phyloP scores from a whole-genome alignment of 805 yeast genomes.

The Kodamaea restingae region DNA sequence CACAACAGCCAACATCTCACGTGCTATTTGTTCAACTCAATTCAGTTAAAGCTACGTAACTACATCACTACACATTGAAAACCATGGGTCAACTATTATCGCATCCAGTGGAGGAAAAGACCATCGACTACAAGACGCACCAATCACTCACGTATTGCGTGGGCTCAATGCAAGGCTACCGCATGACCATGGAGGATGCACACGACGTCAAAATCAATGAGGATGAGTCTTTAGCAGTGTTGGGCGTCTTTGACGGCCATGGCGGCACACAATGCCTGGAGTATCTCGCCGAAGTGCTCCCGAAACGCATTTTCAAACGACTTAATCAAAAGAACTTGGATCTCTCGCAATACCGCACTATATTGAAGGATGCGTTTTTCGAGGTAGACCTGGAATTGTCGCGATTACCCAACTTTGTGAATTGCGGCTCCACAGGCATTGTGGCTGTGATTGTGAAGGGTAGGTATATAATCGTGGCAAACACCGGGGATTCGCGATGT shows the following conservation, averaged over 20 bases:
- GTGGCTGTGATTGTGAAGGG: conserved; percentile 28
- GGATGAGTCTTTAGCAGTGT: conserved; percentile 43
- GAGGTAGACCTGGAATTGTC: conserved; percentile 31
- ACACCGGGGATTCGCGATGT: conserved; percentile 75
- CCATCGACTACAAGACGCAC: conserved; percentile 45
- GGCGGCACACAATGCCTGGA: conserved; percentile 67
- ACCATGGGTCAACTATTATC: conserved; percentile 71
- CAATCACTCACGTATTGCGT: conserved; percentile 52
- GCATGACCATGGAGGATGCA: conserved; percentile 75
- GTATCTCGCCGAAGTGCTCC: conserved; percentile 44
- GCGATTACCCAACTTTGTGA: conserved; percentile 20
- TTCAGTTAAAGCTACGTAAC: too few relatives aligned
- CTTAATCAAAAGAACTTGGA: conserved; percentile 15
- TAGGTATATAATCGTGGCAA: conserved; percentile 51
- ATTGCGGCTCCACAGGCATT: conserved; percentile 44
- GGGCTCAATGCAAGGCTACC: conserved; percentile 77
- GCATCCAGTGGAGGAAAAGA: conserved; percentile 69
- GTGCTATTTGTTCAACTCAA: too few relatives aligned
- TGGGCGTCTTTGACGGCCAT: conserved; percentile 80
- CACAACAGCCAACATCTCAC: too few relatives aligned
- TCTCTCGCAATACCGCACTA: conserved; percentile 15
- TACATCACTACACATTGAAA: too few relatives aligned
- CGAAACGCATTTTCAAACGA: conserved; percentile 29
- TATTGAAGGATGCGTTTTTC: conserved; percentile 33
- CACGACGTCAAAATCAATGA: conserved; percentile 51